phyloP scores from a whole-genome alignment of 352 stramenopile species.

The Phytophthora colocasiae region DNA sequence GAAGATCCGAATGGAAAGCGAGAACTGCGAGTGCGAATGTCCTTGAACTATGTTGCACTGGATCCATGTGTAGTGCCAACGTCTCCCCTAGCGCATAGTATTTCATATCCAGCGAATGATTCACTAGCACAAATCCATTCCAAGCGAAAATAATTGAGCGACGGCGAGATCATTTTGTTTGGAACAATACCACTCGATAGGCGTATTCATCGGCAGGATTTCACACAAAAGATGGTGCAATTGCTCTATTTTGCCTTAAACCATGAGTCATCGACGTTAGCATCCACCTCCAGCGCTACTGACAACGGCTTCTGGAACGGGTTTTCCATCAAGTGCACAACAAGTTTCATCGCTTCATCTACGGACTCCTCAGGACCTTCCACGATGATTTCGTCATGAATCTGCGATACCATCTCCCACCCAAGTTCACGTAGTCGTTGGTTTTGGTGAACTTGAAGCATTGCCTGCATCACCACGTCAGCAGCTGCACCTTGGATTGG shows the following conservation, averaged over 20 bases:
- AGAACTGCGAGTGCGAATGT: conserved; percentile 30
- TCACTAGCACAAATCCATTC: conserved; percentile 2
- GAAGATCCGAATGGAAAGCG: conserved; percentile 50
- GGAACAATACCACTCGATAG: too few relatives aligned
- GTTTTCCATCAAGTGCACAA: conserved; percentile 97
- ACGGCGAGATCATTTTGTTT: conserved; percentile 16
- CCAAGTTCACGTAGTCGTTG: conserved; percentile 93
- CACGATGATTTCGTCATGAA: conserved; percentile 99
- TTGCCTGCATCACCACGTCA: conserved; percentile 99
- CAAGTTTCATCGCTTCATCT: conserved; percentile 89
- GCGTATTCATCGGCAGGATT: too few relatives aligned
- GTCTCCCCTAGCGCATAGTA: neutral
- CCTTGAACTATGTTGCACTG: neutral
- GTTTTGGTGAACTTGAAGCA: conserved; percentile 97
- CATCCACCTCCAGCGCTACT: conserved; percentile 93
- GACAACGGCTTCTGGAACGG: conserved; percentile 94
- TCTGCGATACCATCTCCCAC: conserved; percentile 99
- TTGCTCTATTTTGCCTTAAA: conserved; percentile 98
- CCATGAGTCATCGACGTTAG: conserved; percentile 97
- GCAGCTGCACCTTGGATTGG: conserved; percentile 98
- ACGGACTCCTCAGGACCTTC: conserved; percentile 98
- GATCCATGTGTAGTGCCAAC: too few relatives aligned
- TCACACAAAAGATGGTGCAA: too few relatives aligned
- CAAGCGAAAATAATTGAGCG: neutral
- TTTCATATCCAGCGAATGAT: conserved; percentile 20